Base-by-base conservation (phyloP, 106 monocot species). In the Dendrobium chrysotoxum region DNA sequence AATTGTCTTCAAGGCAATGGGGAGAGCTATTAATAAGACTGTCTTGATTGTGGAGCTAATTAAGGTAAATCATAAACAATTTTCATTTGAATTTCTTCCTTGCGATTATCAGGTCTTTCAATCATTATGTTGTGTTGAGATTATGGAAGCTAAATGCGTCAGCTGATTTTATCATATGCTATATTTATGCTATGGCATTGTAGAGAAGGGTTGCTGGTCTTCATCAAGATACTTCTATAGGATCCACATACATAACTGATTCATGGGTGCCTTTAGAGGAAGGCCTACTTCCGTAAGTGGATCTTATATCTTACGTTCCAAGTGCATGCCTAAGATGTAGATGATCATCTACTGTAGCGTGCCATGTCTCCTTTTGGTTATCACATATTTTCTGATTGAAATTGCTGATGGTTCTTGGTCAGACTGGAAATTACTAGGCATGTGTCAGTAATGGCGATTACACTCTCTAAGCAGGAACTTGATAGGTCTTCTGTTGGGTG, bases 241-340 rank as follows among this genome's bases (percentile, higher is more conserved):
- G 85, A 78, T 92, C 92, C n/a, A 89, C 80, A 79, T 92, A 92
- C 44, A 92, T 95, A 75, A 95, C 88, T 78, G 95, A 95, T 71
- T 87, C 88, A 78, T 95, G 95, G 95, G 95, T 92, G 72, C 95
- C 95, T 55, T 81, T 95, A 46, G 95, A 95, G 80, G 95, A 95
- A 89, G 95, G 92, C 55, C 83, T 95, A 75, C 88, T 92, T 66
- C 92, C 92, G 95, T 95, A 87, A 92, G 89, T 46, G 7, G 46
- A 46, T 46, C 35, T 35, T 35, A 35, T 35, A 35, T 35, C 35
- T 35, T 35, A 46, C 12, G 46, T 46, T 61, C 1, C 9, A 23
- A 21, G 18, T 61, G 58, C 21, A 21, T 61, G 13, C 15, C 17
- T 54, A 54, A 13, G 2, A 54, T 54, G 53, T 54, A 17, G 17